Conservation (phyloP, 768 basidiomycete genomes). For the Hericium coralloides region DNA sequence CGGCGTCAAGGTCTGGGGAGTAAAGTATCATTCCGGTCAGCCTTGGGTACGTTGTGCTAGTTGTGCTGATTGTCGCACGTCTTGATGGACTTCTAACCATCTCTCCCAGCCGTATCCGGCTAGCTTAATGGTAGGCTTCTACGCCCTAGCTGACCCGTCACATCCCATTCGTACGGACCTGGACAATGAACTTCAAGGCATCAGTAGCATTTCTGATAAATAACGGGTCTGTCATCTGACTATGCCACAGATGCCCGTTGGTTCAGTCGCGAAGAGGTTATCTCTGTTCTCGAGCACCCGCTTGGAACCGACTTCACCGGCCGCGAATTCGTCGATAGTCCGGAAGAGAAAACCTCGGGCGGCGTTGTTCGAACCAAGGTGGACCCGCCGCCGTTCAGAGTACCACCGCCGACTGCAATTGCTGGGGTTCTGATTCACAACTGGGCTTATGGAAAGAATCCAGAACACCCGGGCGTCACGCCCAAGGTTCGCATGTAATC, state of each 20-base stretch:
- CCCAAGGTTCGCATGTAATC: slow-evolving; percentile 9
- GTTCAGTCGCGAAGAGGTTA: slow-evolving; percentile 73
- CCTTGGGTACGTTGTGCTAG: slow-evolving; percentile 59
- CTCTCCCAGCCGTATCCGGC: slow-evolving; percentile 73
- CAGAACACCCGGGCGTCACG: not conserved
- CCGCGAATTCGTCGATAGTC: slow-evolving; percentile 42
- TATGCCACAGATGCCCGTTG: slow-evolving; percentile 67
- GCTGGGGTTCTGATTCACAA: slow-evolving; percentile 80
- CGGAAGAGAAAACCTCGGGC: slow-evolving; percentile 25
- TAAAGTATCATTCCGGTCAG: slow-evolving; percentile 78
- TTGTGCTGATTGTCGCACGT: not conserved
- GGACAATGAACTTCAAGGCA: slow-evolving; percentile 93
- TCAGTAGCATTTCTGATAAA: not conserved
- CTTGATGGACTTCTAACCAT: not conserved
- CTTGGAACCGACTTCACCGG: slow-evolving; percentile 40
- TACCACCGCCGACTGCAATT: slow-evolving; percentile 73
- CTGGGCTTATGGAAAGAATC: slow-evolving; percentile 61
- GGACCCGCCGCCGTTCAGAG: slow-evolving; percentile 38
- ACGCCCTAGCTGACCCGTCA: slow-evolving; percentile 64
- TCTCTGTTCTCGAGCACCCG: slow-evolving; percentile 48
- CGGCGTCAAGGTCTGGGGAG: slow-evolving; percentile 77
- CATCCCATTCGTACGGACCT: slow-evolving; percentile 77
- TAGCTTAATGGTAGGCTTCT: slow-evolving; percentile 87
- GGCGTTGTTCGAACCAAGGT: slow-evolving; percentile 15
- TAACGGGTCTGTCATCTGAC: not conserved